Evolutionary conservation across 768 basidiomycete genomes (phyloP).

Genomic region (Agaricus bisporus): DNA sequence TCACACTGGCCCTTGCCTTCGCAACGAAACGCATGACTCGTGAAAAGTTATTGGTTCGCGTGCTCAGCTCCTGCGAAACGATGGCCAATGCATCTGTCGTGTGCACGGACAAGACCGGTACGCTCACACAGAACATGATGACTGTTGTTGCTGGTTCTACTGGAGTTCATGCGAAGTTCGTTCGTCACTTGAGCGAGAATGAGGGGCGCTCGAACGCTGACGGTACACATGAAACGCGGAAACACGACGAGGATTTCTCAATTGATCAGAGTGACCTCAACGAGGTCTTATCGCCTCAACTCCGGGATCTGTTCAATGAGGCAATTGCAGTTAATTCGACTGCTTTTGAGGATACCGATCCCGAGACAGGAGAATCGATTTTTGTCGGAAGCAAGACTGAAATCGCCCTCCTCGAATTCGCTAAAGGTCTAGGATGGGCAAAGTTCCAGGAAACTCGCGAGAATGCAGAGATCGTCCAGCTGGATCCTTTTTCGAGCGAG

Average conservation of each 20-base stretch:
- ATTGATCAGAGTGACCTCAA: constrained; percentile 75
- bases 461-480: constrained; percentile 58
- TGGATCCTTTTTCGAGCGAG: constrained; percentile 91
- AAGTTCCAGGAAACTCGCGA: constrained; percentile 67
- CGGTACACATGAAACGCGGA: constrained; percentile 33
- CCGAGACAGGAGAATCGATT: constrained; percentile 46
- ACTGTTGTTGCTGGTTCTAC: constrained; percentile 93
- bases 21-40: constrained; percentile 98
- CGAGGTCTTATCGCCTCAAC: constrained; percentile 48
- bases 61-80: constrained; percentile 94
- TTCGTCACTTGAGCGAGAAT: constrained; percentile 70
- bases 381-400: constrained; percentile 97
- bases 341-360: constrained; percentile 80
- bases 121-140: constrained; percentile 94
- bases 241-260: constrained; percentile 71
- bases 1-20: constrained; percentile 93
- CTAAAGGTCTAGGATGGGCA: constrained; percentile 73
- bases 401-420: constrained; percentile 83
- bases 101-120: constrained; percentile 95
- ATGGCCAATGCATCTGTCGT: constrained; percentile 98
- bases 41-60: constrained; percentile 91
- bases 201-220: constrained; percentile 65
- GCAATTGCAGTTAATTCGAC: constrained; percentile 91
- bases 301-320: constrained; percentile 70
- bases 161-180: constrained; percentile 93